A percentile compares a stretch with the other conserved stretches of the same genome.
phyloP scores from a whole-genome alignment of 1,139 yeast genomes.

The Hanseniaspora gamundiae region DNA sequence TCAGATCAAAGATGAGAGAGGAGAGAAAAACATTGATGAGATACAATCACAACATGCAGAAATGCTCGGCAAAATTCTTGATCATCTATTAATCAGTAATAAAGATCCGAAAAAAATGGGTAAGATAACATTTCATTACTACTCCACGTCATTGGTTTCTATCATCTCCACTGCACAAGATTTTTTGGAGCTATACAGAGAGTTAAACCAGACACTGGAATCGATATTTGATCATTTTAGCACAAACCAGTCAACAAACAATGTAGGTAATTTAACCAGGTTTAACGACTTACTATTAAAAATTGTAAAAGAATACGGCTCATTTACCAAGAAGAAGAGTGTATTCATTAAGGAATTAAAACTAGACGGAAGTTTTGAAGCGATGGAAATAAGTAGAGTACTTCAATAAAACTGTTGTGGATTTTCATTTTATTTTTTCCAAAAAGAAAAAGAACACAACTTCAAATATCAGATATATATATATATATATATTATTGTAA shows the following conservation, averaged over 20 bases:
- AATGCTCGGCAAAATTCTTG: not conserved
- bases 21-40: not conserved
- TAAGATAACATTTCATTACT: not conserved
- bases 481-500: not conserved
- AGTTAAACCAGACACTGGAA: not conserved
- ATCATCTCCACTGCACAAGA: not conserved
- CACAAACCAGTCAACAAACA: not conserved
- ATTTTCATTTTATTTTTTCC: too few species aligned
- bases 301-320: not conserved
- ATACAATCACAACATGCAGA: not conserved
- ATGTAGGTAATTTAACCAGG: not conserved
- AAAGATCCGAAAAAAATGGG: not conserved
- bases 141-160: not conserved
- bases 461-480: slow-evolving; percentile 1
- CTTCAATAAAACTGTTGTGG: too few species aligned
- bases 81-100: not conserved
- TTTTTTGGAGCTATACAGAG: not conserved
- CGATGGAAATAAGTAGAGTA: slow-evolving; percentile 16
- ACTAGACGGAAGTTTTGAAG: slow-evolving; percentile 17
- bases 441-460: too few species aligned
- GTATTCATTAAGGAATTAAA: slow-evolving; percentile 18
- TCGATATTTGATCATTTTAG: not conserved
- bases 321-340: slow-evolving; percentile 6
- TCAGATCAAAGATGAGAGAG: not conserved
- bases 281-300: not conserved